phyloP scores from a whole-genome alignment of 352 stramenopile genomes.

The Phytophthora crassamura region DNA sequence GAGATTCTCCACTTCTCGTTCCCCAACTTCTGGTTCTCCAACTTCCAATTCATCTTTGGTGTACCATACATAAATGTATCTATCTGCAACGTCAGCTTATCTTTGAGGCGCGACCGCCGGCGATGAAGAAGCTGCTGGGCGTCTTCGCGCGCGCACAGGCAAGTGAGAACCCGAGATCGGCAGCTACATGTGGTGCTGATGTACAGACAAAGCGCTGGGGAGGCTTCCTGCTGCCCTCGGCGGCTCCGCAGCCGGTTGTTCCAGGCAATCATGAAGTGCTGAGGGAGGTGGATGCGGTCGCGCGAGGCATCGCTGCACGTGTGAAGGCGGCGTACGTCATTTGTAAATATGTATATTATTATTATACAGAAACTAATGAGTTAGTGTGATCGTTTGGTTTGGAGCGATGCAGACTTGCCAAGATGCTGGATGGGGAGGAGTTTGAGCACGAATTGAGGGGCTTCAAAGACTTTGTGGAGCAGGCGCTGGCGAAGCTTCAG shows the following conservation, averaged over 20 bases:
- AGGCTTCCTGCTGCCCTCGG: slow-evolving; percentile 23
- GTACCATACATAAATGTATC: not conserved
- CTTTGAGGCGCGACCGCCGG: slow-evolving; percentile 3
- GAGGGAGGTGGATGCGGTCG: slow-evolving; percentile 61
- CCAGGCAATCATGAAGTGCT: slow-evolving; percentile 45
- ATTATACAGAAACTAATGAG: too few species aligned
- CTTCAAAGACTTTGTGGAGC: slow-evolving; percentile 53
- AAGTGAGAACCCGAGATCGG: slow-evolving; percentile 9
- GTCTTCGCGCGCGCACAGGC: slow-evolving; percentile 58
- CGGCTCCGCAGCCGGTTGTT: not conserved
- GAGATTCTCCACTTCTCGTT: slow-evolving; percentile 72
- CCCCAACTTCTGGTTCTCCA: slow-evolving; percentile 84
- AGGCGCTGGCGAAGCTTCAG: slow-evolving; percentile 47
- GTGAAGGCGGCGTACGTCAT: slow-evolving; percentile 63
- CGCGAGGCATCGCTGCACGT: slow-evolving; percentile 55
- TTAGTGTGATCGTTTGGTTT: not conserved
- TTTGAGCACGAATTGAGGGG: slow-evolving; percentile 47
- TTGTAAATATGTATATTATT: too few species aligned
- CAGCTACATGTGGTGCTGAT: not conserved
- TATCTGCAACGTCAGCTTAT: slow-evolving; percentile 21
- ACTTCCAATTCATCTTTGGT: too few species aligned
- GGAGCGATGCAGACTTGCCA: slow-evolving; percentile 45
- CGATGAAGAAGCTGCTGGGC: slow-evolving; percentile 79
- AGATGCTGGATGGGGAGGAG: slow-evolving; percentile 47
- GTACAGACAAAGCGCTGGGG: slow-evolving; percentile 17